Percentiles rank a stretch among this genome's conserved stretches.
These are phyloP conservation scores for Paecilomyces fulvus DNA, from an alignment of 2,329 filamentous ascomycete genomes.

Conservation along the genomic window DNA sequence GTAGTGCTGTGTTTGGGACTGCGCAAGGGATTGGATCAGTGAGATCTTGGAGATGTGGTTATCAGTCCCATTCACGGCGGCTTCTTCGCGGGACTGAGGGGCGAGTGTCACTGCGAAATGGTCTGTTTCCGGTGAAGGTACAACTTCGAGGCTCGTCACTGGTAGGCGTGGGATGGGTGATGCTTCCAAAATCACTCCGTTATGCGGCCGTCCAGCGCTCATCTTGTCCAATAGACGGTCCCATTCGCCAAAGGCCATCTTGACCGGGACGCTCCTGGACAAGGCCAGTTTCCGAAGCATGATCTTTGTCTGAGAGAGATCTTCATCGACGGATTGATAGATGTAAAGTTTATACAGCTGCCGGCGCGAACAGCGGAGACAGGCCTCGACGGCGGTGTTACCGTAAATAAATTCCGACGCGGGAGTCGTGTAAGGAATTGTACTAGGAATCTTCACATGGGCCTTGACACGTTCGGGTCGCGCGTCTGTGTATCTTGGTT, in stretches of 20 bases:
- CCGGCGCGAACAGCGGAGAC: constrained; percentile 59
- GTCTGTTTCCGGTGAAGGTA: constrained; percentile 37
- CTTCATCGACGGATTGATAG: constrained; percentile 50
- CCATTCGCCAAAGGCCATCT: constrained; percentile 52
- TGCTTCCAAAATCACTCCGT: constrained; percentile 79
- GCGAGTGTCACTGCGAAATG: constrained; percentile 55
- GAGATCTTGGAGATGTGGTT: constrained; percentile 36
- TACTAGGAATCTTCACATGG: constrained; percentile 29
- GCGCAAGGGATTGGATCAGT: constrained; percentile 9
- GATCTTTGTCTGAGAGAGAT: constrained; percentile 33
- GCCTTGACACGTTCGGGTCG: constrained; percentile 25
- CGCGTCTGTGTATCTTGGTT: constrained; percentile 14
- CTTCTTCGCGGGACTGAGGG: constrained; percentile 66
- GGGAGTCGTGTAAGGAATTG: constrained; percentile 67
- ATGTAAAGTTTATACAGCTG: constrained; percentile 81
- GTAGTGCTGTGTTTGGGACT: constrained; percentile 10
- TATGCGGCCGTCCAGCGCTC: constrained; percentile 75
- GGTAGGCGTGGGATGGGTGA: constrained; percentile 71
- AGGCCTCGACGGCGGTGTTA: constrained; percentile 68
- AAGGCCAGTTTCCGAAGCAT: constrained; percentile 32
- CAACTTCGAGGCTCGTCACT: constrained; percentile 48
- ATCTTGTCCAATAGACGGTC: constrained; percentile 72
- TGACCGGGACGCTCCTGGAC: constrained; percentile 44
- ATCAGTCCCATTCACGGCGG: constrained; percentile 59
- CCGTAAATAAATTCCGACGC: constrained; percentile 91